Percentiles rank a stretch among this genome's conserved stretches.
These are phyloP conservation scores for Coriolopsis trogii DNA, from an alignment of 1,284 basidiomycete genomes.

Conservation along the genomic window DNA sequence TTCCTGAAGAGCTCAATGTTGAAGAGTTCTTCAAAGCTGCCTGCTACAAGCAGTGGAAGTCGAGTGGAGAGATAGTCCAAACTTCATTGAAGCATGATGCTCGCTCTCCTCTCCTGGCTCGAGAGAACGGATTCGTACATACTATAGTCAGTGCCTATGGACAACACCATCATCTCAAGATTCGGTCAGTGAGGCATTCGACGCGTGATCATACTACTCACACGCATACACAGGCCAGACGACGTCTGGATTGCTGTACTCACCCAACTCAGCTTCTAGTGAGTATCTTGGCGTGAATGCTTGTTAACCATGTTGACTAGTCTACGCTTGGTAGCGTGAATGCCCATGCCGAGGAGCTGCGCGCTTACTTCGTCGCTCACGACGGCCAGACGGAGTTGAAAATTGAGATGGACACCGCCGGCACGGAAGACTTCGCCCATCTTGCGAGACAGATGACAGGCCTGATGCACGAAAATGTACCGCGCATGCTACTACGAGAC, in stretches of 20 bases:
- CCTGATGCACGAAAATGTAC: conserved; percentile 17
- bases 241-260: conserved; percentile 29
- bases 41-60: not conserved
- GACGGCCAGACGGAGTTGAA: conserved; percentile 39
- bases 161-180: conserved; percentile 38
- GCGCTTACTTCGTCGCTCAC: conserved; percentile 43
- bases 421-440: conserved; percentile 35
- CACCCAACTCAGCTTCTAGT: conserved; percentile 32
- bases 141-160: conserved; percentile 42
- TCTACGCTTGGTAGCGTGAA: conserved; percentile 33
- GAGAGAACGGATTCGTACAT: conserved; percentile 36
- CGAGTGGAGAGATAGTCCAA: not conserved
- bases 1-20: too few species aligned
- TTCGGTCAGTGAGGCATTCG: conserved; percentile 18
- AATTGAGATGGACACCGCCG: conserved; percentile 19
- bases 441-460: conserved; percentile 38
- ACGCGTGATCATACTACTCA: too few species aligned
- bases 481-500: conserved; percentile 11
- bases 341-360: conserved; percentile 42
- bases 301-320: not conserved
- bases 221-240: conserved; percentile 45
- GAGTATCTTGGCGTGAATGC: not conserved
- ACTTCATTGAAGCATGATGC: too few species aligned
- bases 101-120: conserved; percentile 17
- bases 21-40: too few species aligned